Evolutionary conservation across 2,329 filamentous ascomycete genomes (phyloP), one percentile per base, ranked within the genome.

Genomic region (Ceratocystis harringtonii): DNA sequence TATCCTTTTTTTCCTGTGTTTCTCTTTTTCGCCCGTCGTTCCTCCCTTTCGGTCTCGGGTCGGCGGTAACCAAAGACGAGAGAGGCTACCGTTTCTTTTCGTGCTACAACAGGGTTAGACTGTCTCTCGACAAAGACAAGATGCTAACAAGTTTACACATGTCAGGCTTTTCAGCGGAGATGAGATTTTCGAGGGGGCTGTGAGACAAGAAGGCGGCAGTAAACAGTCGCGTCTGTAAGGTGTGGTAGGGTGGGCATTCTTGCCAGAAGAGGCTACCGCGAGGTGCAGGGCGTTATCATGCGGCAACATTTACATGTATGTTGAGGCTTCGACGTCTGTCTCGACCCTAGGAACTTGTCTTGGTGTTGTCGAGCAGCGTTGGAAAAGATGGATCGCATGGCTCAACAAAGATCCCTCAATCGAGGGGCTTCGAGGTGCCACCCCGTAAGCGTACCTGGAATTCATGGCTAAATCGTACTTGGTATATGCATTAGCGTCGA

Each of bases 91-190:
- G n/a, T 22, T 50, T 50, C 45, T 22, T 55, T 55, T 25, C 22
- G 22, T 25, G 19, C 50, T 30, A 19, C 45, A 48, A 19, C 8
- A 19, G 45, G 1, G 17, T 41, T 12, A 41, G 36, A 41, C 22
- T 55, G 19, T 28, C 50, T 55, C 19, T 55, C 2, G 12, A 22
- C 25, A 41, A 12, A 12, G 50, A 17, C 50, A 55, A 55, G 22
- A 15, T 28, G 50, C 50, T 55, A 55, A 55, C 22, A 25, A 17
- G 12, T 43, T 57, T 22, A 10, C 41, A 52, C 43, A 41, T 58
- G 41, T 25, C 55, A 65, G 64, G 64, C 57, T 65, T 2, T 65
- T 65, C 41, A 50, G 57, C 44, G 64, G 64, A 60, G 64, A 65
- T 62, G 64, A 65, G 36, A 58, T 50, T n/a, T 65, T 65, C 48